These are phyloP conservation scores for Cladosporium sp. DNA, from an alignment of 2,329 filamentous ascomycete genomes.

Conservation along the genomic window DNA sequence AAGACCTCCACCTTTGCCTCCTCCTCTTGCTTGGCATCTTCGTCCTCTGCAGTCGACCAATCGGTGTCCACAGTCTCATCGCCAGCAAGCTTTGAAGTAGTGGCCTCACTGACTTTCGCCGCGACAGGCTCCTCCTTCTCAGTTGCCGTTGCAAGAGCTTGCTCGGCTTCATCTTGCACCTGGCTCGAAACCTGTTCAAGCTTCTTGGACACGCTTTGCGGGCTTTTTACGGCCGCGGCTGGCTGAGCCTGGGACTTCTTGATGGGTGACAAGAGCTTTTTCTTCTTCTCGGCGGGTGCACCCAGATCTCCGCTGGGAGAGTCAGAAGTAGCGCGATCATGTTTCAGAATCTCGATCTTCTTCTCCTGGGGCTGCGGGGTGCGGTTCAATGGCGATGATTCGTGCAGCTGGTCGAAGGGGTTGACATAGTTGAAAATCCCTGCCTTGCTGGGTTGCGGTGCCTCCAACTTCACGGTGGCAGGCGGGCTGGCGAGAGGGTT, in stretches of 20 bases:
- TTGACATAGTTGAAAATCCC: conserved; percentile 66
- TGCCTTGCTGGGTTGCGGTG: conserved; percentile 33
- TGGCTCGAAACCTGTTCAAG: conserved; percentile 61
- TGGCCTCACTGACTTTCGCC: conserved; percentile 38
- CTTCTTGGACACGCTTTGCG: conserved; percentile 67
- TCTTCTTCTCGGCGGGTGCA: conserved; percentile 32
- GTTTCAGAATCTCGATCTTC: conserved; percentile 45
- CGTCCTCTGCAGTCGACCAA: conserved; percentile 83
- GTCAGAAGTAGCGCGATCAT: conserved; percentile 37
- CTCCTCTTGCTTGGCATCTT: conserved; percentile 66
- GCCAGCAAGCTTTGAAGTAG: conserved; percentile 34
- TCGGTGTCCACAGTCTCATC: conserved; percentile 60
- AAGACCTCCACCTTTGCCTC: conserved; percentile 67
- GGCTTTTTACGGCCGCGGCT: conserved; percentile 16
- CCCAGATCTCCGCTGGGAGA: conserved; percentile 22
- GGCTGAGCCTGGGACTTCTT: conserved; percentile 17
- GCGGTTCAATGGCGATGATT: conserved; percentile 59
- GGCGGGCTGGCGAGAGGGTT: conserved; percentile 28
- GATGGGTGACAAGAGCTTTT: conserved; percentile 30
- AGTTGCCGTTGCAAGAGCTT: conserved; percentile 50
- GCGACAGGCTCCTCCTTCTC: conserved; percentile 41
- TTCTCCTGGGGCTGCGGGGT: conserved; percentile 44
- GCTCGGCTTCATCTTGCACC: conserved; percentile 58
- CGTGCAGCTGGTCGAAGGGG: conserved; percentile 66
- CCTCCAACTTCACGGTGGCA: conserved; percentile 35